Base-by-base conservation (phyloP, 192 early-diverging fungal genomes). In the Coemansia reversa region DNA sequence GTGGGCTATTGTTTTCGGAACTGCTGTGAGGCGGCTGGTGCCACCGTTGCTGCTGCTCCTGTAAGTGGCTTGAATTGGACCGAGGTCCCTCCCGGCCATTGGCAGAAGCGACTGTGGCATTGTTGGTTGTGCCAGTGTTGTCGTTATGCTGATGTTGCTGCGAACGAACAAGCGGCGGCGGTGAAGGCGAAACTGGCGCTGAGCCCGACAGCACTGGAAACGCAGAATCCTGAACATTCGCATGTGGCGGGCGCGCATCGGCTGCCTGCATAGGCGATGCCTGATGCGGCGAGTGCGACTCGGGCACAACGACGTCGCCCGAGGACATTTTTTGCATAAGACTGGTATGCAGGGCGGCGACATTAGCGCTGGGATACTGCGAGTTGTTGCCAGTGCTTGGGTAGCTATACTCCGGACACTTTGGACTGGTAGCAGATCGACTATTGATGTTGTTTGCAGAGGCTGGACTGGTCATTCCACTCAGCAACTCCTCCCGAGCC, bases 261-360 rank as follows among this genome's bases (percentile, higher is more conserved):
- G 16, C 56, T 33, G 16, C 16, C 2, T 3, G 50, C 11, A 22
- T 19, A 24, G 16, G 1, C 33, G 55, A 24, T 6, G 24, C 51
- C 16, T 45, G 52, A 19, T 51, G 29, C 19, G 50, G n/a, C 27
- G 48, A 39, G 32, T 19, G 50, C 39, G n/a, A n/a, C 22, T 33
- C 51, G 8, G 58, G 66, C 50, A 42, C 28, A 7, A 32, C 30
- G n/a, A 49, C 52, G 0, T 51, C 51, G 5, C 55, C 50, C 14
- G 65, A 59, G 19, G 57, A 25, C 60, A 73, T 61, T 30, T 73
- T 52, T 51, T 73, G 71, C 56, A 67, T 62, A 33, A 73, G 30
- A 16, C 60, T 65, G 27, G 33, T 73, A 25, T 73, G 71, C 35
- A 52, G 50, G n/a, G 71, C 52, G 16, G 71, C 64, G n/a, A 54